Evolutionary conservation across 495 filamentous ascomycete species (phyloP).

Genomic region (Lophium mytilinum): DNA sequence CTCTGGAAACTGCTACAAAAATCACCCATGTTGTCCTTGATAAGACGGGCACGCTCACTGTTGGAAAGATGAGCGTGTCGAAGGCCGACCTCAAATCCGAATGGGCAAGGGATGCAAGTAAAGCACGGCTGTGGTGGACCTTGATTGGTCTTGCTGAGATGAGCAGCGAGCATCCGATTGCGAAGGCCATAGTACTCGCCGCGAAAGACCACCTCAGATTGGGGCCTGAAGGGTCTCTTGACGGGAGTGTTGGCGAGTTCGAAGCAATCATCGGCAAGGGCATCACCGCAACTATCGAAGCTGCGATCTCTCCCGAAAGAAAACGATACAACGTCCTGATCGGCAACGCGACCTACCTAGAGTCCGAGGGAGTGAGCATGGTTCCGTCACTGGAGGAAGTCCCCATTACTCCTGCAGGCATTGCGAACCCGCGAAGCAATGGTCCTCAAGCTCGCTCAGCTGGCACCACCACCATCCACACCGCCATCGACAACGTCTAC

Average conservation of each 20-base stretch:
- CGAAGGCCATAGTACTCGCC: conserved; percentile 66
- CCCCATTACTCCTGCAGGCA: conserved; percentile 20
- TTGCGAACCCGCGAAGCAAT: conserved; percentile 30
- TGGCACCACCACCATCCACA: conserved; percentile 83
- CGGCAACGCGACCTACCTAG: conserved; percentile 72
- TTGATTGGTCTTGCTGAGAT: conserved; percentile 88
- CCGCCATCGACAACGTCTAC: conserved; percentile 74
- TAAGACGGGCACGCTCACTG: conserved; percentile 94
- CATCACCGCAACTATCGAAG: conserved; percentile 73
- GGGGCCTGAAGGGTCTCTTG: conserved; percentile 61
- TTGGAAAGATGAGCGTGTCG: conserved; percentile 88
- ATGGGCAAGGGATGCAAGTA: conserved; percentile 63
- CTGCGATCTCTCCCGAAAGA: conserved; percentile 54
- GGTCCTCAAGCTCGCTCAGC: conserved; percentile 32
- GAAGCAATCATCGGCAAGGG: conserved; percentile 77
- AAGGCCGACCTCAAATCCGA: conserved; percentile 53
- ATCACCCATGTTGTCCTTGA: conserved; percentile 95
- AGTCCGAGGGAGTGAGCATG: conserved; percentile 56
- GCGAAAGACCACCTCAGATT: conserved; percentile 69
- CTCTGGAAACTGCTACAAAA: conserved; percentile 85
- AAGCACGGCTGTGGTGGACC: conserved; percentile 81
- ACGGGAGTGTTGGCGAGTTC: conserved; percentile 79
- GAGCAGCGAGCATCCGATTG: conserved; percentile 91
- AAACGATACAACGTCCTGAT: conserved; percentile 69
- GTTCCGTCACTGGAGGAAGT: conserved; percentile 48